Evolutionary conservation across 176 grass and related monocot genomes (phyloP).

Genomic region (Eleusine coracana): DNA sequence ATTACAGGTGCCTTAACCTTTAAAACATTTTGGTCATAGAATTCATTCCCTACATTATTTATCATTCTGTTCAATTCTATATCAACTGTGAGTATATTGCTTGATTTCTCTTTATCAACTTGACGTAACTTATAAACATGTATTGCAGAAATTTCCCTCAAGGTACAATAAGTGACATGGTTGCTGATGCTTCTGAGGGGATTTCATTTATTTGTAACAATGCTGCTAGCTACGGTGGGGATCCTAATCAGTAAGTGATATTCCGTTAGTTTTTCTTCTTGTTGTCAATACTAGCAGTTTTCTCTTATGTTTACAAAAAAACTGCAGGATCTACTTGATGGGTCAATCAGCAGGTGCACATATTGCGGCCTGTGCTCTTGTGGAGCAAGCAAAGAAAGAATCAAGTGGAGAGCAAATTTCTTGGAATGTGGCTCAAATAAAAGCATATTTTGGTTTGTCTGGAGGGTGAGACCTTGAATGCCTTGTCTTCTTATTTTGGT

Average conservation of each 20-base stretch:
- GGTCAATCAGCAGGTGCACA: slow-evolving; percentile 97
- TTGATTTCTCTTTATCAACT: background rate
- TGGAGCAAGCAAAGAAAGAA: slow-evolving; percentile 80
- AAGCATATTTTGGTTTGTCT: slow-evolving; percentile 87
- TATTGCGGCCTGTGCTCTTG: slow-evolving; percentile 75
- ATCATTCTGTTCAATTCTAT: background rate
- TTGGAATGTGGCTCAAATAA: slow-evolving; percentile 86
- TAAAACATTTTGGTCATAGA: background rate
- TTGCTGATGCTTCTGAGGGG: slow-evolving; percentile 79
- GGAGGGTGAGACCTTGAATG: slow-evolving; percentile 57
- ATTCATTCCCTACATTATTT: slow-evolving; percentile 1
- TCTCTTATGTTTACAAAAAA: background rate
- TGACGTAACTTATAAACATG: slow-evolving; percentile 19
- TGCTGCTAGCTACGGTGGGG: slow-evolving; percentile 72
- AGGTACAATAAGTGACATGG: slow-evolving; percentile 94
- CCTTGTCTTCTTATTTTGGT: background rate
- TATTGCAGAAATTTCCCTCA: slow-evolving; percentile 91
- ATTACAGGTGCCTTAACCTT: slow-evolving; percentile 71
- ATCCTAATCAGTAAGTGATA: slow-evolving; percentile 75
- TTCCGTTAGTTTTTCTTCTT: background rate
- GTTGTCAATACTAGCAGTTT: slow-evolving; percentile 7
- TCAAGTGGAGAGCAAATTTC: slow-evolving; percentile 56
- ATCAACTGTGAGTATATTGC: background rate
- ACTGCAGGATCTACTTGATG: slow-evolving; percentile 81
- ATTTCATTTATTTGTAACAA: slow-evolving; percentile 88